phyloP scores from a whole-genome alignment of 2,329 filamentous ascomycete species.

The Epichloe brachyelytri region DNA sequence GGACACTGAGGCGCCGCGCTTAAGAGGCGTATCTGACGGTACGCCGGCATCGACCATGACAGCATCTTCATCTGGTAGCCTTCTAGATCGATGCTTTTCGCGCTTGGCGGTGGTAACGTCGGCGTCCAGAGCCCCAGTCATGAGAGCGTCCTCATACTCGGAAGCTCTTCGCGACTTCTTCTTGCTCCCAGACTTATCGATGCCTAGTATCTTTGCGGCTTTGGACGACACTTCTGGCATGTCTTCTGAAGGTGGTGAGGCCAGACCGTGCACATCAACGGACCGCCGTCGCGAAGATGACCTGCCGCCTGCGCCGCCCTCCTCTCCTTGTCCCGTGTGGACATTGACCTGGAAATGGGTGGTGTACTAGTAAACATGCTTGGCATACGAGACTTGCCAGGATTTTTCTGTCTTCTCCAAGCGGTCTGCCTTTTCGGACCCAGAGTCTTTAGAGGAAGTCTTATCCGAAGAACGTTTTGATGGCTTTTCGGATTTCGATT shows the following conservation, averaged over 20 bases:
- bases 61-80: slow-evolving; percentile 25
- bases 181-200: slow-evolving; percentile 29
- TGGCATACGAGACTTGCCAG: slow-evolving; percentile 40
- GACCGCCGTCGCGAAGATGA: slow-evolving; percentile 59
- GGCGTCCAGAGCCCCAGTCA: slow-evolving; percentile 29
- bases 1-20: slow-evolving; percentile 23
- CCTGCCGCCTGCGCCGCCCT: slow-evolving; percentile 36
- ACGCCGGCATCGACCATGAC: slow-evolving; percentile 24
- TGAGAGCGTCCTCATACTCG: slow-evolving; percentile 38
- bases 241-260: slow-evolving; percentile 62
- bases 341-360: slow-evolving; percentile 54
- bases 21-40: slow-evolving; percentile 20
- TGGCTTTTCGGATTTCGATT: slow-evolving; percentile 52
- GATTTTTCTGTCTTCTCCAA: slow-evolving; percentile 27
- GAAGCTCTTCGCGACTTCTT: slow-evolving; percentile 33
- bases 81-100: slow-evolving; percentile 22
- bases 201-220: slow-evolving; percentile 64
- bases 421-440: slow-evolving; percentile 56
- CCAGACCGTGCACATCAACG: slow-evolving; percentile 50
- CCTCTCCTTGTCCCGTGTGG: slow-evolving; percentile 49
- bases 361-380: slow-evolving; percentile 54
- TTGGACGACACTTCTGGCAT: slow-evolving; percentile 55
- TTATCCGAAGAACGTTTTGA: slow-evolving; percentile 43
- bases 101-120: slow-evolving; percentile 20
- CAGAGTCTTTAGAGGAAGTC: slow-evolving; percentile 52